Conservation (phyloP, 1,284 basidiomycete species). For the Ustilago shanxiensis region DNA sequence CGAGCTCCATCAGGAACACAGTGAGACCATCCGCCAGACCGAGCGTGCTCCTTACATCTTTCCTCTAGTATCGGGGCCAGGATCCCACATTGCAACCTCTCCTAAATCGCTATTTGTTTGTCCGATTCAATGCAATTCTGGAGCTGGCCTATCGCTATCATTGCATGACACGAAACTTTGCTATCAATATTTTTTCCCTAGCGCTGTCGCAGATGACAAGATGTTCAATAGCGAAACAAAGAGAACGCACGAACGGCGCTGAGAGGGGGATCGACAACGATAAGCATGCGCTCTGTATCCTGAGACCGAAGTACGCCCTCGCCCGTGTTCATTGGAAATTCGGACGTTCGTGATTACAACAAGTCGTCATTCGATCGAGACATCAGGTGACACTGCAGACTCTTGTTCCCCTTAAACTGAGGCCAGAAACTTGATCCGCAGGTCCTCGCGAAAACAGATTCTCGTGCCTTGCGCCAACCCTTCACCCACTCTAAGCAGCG, state of each 20-base stretch:
- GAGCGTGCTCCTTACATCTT: background rate
- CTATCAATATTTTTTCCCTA: background rate
- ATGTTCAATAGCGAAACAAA: background rate
- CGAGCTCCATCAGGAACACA: background rate
- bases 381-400: background rate
- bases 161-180: background rate
- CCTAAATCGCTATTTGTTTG: background rate
- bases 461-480: conserved; percentile 4
- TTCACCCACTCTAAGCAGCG: background rate
- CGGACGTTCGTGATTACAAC: background rate
- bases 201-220: background rate
- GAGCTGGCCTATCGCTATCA: background rate
- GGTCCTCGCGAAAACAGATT: background rate
- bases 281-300: no score
- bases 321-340: no score
- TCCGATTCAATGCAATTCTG: background rate
- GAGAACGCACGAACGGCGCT: no score
- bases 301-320: no score
- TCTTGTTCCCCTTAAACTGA: background rate
- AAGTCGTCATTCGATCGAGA: background rate
- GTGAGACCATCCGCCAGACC: background rate
- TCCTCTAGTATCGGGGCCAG: no score
- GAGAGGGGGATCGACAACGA: no score
- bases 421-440: no score
- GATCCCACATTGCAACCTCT: background rate